Evolutionary conservation across 345 rosid species (phyloP).

Genomic region (Arabis hirsuta): DNA sequence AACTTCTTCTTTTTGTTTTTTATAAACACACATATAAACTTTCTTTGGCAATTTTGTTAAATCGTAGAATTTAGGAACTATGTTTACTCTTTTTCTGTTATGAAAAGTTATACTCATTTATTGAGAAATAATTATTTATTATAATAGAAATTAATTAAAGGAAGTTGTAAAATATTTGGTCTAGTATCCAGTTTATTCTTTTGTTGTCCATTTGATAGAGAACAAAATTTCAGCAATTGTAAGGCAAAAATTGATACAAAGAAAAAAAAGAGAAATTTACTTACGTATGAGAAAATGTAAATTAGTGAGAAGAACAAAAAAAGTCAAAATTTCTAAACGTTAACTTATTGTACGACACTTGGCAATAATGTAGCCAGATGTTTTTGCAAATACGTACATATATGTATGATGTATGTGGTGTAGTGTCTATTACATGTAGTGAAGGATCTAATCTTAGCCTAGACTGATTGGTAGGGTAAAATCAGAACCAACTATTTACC

Average conservation of each 20-base stretch:
- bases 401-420: constrained; percentile 10
- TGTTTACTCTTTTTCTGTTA: neutral
- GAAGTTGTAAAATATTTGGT: neutral
- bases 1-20: too few relatives aligned
- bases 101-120: neutral
- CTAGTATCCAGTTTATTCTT: neutral
- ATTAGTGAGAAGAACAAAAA: neutral
- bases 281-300: neutral
- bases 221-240: neutral
- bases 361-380: constrained; percentile 39
- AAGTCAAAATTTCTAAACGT: neutral
- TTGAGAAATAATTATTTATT: neutral
- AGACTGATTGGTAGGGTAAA: constrained; percentile 18
- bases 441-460: constrained; percentile 32
- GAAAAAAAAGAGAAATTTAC: neutral
- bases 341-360: constrained; percentile 32
- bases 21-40: too few relatives aligned
- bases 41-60: neutral
- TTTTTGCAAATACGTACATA: constrained; percentile 15
- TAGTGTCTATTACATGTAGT: constrained; percentile 31
- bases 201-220: neutral
- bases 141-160: neutral
- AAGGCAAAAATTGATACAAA: neutral
- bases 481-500: constrained; percentile 28
- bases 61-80: neutral